phyloP scores from a whole-genome alignment of 2,329 filamentous ascomycete species.

The Pseudodiploospora longispora region DNA sequence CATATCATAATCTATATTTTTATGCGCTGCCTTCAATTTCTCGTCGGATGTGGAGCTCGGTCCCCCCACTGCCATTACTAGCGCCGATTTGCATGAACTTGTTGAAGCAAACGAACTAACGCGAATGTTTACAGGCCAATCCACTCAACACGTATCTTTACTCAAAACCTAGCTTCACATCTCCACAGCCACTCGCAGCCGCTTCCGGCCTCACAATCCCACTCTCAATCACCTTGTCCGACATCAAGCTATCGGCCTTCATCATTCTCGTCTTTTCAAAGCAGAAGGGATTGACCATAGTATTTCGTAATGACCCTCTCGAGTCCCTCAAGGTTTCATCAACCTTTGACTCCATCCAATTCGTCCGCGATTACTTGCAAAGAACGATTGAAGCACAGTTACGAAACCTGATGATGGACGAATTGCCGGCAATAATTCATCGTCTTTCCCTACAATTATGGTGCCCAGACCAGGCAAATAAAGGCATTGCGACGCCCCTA shows the following conservation, averaged over 20 bases:
- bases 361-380: slow-evolving; percentile 94
- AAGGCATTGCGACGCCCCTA: slow-evolving; percentile 40
- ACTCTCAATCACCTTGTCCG: slow-evolving; percentile 91
- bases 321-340: slow-evolving; percentile 98
- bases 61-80: no score
- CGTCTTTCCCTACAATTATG: slow-evolving; percentile 79
- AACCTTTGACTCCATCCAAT: slow-evolving; percentile 97
- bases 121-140: slow-evolving; percentile 57
- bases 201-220: slow-evolving; percentile 91
- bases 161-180: slow-evolving; percentile 86
- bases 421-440: slow-evolving; percentile 93
- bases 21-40: no score
- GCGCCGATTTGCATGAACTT: no score
- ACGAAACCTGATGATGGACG: slow-evolving; percentile 93
- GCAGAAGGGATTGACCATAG: slow-evolving; percentile 91
- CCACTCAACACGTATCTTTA: slow-evolving; percentile 92
- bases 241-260: slow-evolving; percentile 92
- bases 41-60: no score
- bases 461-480: slow-evolving; percentile 68
- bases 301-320: slow-evolving; percentile 95
- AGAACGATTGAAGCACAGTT: slow-evolving; percentile 92
- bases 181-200: slow-evolving; percentile 83
- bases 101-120: no score
- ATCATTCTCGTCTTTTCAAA: slow-evolving; percentile 97
- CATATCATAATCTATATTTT: no score